Evolutionary conservation across 2,329 filamentous ascomycete genomes (phyloP), one percentile per base, ranked within the genome.

Genomic region (Diaporthe batatas): DNA sequence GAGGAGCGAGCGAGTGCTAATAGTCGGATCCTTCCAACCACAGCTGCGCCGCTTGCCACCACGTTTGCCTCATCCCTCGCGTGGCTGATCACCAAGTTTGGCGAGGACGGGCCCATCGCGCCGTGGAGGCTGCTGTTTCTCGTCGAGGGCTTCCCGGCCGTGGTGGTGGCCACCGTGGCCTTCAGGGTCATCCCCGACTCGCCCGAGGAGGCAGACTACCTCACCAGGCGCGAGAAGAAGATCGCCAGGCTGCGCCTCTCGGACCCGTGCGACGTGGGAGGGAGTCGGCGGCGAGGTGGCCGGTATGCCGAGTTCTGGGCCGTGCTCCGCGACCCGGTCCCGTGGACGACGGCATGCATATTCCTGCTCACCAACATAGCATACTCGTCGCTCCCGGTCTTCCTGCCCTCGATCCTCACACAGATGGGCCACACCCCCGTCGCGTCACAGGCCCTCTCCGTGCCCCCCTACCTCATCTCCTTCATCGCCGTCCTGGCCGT

Each of bases 331-430:
- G 92, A 94, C 81, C 91, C 92, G 0, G 91, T 91, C 76, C 89
- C 89, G 72, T 96, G 94, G 84, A 85, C 96, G 54, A 93, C 93
- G 6, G 92, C 94, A 0, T 82, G 90, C 77, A 97, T 97, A 89
- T 94, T 97, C 86, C 95, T 97, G 85, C 90, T 92, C 81, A 91
- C 93, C 79, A 97, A 98, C 82, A 92, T 97, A 80, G 93, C 94
- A 16, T 98, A 97, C 84, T 91, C 91, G 78, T 96, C 93, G 29
- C 91, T 97, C 80, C 95, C 95, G 3, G 93, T 96, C 64, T 97
- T 97, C 80, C 87, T 97, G 3, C 94, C 94, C 47, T 94, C 93
- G 32, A 94, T 97, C 75, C 88, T 97, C 59, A 85, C 86, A 73
- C 89, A 92, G 79, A 91, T 97, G 94, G 93, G 93, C 73, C 92